Percentiles rank a stretch among this genome's conserved stretches.
Conservation (phyloP, 2,329 filamentous ascomycete genomes). For the Epichloe festucae region DNA sequence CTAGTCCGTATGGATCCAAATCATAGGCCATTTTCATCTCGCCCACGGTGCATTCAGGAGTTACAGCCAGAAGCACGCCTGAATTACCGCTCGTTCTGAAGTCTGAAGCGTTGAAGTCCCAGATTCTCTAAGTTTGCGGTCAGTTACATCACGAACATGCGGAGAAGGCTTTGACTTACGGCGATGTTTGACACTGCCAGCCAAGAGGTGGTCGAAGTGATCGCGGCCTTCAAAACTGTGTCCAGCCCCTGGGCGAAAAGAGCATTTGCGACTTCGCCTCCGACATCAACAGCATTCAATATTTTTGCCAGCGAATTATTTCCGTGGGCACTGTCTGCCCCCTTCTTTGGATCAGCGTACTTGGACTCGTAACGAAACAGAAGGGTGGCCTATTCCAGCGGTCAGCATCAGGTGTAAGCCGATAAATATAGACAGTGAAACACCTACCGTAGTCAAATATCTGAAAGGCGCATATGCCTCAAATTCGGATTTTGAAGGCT, state of each 20-base stretch:
- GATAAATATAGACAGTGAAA: background rate
- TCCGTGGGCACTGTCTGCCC: background rate
- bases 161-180: slow-evolving; percentile 8
- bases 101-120: slow-evolving; percentile 11
- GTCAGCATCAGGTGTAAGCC: background rate
- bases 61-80: slow-evolving; percentile 13
- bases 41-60: slow-evolving; percentile 14
- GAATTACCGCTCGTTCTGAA: slow-evolving; percentile 11
- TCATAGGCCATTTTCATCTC: slow-evolving; percentile 7
- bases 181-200: slow-evolving; percentile 11
- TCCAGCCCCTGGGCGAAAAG: slow-evolving; percentile 14
- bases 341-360: background rate
- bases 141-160: background rate
- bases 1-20: slow-evolving; percentile 5
- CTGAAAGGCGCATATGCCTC: background rate
- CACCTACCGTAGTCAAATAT: slow-evolving; percentile 4
- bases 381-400: slow-evolving; percentile 1
- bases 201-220: slow-evolving; percentile 13
- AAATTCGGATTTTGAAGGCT: background rate
- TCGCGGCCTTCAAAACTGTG: slow-evolving; percentile 11
- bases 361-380: slow-evolving; percentile 6
- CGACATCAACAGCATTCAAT: slow-evolving; percentile 7
- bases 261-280: slow-evolving; percentile 7
- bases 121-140: slow-evolving; percentile 13
- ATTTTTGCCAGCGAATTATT: slow-evolving; percentile 2